A percentile compares a stretch with the other conserved stretches of the same genome.
Conservation (phyloP, 345 rosid genomes). For the Hibiscus syriacus region DNA sequence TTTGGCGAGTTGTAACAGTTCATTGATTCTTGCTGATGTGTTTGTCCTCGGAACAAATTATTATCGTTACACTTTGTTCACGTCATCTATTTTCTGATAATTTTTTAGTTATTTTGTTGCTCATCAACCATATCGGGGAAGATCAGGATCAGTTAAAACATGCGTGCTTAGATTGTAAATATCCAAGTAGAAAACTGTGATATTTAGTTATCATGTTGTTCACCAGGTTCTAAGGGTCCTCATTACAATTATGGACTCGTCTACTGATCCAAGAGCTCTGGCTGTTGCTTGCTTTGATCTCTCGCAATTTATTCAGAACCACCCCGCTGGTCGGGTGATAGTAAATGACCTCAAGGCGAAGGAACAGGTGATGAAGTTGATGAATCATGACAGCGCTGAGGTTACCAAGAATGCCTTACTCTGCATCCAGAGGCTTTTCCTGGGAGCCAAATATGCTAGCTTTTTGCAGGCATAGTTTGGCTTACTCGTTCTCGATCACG, state of each 20-base stretch:
- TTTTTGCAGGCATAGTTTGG: constrained; percentile 70
- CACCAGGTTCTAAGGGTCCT: constrained; percentile 86
- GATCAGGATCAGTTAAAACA: background rate
- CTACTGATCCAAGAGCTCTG: constrained; percentile 75
- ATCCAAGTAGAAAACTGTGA: background rate
- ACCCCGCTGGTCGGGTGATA: constrained; percentile 89
- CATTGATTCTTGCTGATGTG: background rate
- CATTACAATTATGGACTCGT: constrained; percentile 78
- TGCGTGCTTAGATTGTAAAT: background rate
- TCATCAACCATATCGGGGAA: background rate
- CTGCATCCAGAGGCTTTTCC: constrained; percentile 83
- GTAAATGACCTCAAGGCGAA: constrained; percentile 85
- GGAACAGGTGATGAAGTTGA: constrained; percentile 79
- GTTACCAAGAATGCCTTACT: constrained; percentile 77
- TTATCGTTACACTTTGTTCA: background rate
- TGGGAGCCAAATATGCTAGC: constrained; percentile 92
- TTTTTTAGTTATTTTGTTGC: background rate
- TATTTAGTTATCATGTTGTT: background rate
- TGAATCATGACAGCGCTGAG: constrained; percentile 77
- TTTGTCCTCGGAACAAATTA: background rate
- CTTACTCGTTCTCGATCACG: background rate
- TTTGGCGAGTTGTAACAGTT: background rate
- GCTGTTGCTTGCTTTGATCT: constrained; percentile 92
- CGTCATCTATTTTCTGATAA: background rate
- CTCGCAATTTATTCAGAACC: constrained; percentile 89